These are phyloP conservation scores for Eimeria brunetti DNA, from an alignment of 169 alveolate species.

Conservation along the genomic window DNA sequence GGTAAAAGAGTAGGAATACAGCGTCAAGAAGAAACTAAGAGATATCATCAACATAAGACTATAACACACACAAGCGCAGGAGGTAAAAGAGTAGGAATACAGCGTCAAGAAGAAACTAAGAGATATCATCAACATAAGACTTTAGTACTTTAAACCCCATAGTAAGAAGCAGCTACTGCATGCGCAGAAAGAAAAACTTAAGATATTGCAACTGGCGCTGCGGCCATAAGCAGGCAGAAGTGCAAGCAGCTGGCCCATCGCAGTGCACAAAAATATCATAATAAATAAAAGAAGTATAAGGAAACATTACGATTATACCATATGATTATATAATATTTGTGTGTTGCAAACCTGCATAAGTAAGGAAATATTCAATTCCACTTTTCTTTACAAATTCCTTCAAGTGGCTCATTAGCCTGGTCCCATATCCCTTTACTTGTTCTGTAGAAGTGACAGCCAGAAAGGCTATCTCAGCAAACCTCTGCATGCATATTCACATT, in stretches of 20 bases:
- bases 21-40: not conserved
- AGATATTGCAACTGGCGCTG: not conserved
- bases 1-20: too few relatives aligned
- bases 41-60: not conserved
- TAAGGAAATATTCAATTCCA: constrained; percentile 96
- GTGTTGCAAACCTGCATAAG: constrained; percentile 95
- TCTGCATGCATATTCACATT: constrained; percentile 82
- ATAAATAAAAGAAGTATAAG: not conserved
- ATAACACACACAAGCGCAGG: not conserved
- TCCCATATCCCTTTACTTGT: constrained; percentile 98
- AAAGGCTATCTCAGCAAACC: constrained; percentile 99
- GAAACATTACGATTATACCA: too few relatives aligned
- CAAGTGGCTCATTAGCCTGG: constrained; percentile 98
- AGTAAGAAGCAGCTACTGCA: not conserved
- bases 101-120: not conserved
- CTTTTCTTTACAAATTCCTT: constrained; percentile 96
- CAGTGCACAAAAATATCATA: too few relatives aligned
- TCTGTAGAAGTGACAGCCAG: constrained; percentile 98
- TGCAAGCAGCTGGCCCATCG: not conserved
- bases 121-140: not conserved
- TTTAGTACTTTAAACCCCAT: not conserved
- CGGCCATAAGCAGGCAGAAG: not conserved
- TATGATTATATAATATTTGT: too few relatives aligned
- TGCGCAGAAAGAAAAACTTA: not conserved
- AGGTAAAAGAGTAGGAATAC: too few relatives aligned